These are phyloP conservation scores for Trichocomaceae sp. DNA, from an alignment of 2,329 filamentous ascomycete genomes.

Conservation along the genomic window DNA sequence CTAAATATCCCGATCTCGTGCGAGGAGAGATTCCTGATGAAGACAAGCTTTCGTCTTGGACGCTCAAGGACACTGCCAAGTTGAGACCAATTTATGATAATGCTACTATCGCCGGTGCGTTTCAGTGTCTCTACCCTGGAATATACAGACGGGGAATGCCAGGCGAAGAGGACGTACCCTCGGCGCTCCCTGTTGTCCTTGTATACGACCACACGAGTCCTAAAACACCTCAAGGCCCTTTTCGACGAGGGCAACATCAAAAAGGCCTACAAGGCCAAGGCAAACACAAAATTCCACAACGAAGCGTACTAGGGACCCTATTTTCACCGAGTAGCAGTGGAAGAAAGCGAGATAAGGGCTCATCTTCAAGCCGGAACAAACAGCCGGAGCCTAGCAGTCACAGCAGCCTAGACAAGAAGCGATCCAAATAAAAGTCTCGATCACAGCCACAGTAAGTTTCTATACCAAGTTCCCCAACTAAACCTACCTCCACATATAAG, in stretches of 20 bases:
- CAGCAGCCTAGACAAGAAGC: too few species aligned
- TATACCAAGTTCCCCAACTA: too few species aligned
- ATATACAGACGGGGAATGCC: background rate
- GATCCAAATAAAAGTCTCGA: too few species aligned
- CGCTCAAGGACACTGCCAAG: background rate
- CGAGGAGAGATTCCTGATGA: constrained; percentile 3
- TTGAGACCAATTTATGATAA: background rate
- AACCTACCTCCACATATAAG: too few species aligned
- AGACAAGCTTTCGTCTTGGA: background rate
- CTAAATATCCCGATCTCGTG: background rate
- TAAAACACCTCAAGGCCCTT: background rate
- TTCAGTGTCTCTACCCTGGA: constrained; percentile 1
- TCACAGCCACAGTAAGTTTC: too few species aligned
- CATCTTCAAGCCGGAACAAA: too few species aligned
- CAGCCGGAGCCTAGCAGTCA: too few species aligned
- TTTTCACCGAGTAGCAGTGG: too few species aligned
- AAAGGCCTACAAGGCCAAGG: too few species aligned
- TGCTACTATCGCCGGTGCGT: background rate
- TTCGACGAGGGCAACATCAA: background rate
- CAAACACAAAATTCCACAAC: too few species aligned
- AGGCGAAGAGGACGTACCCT: background rate
- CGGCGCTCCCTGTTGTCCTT: background rate
- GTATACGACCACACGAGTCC: background rate
- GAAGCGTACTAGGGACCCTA: too few species aligned
- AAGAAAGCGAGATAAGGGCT: background rate